Evolutionary conservation across 305 asterid genomes (phyloP).

Genomic region (Fraxinus angustifolia): DNA sequence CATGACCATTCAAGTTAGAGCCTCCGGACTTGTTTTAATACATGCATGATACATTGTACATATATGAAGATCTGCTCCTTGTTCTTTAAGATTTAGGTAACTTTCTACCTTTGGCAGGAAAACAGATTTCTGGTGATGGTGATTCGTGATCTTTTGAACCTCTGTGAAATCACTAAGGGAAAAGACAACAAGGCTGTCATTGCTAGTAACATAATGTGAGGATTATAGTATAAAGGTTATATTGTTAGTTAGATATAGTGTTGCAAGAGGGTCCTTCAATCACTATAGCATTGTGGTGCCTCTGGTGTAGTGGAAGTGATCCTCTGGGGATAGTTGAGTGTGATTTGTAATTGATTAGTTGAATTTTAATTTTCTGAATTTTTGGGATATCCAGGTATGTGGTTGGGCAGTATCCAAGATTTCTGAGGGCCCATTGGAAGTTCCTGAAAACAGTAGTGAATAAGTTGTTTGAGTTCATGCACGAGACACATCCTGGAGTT

Average conservation of each 20-base stretch:
- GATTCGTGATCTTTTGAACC: conserved; percentile 91
- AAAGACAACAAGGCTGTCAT: conserved; percentile 99
- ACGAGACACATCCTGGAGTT: conserved; percentile 99
- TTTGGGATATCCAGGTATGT: conserved; percentile 69
- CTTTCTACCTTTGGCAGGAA: conserved; percentile 54
- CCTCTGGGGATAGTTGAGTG: background rate
- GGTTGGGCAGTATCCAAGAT: conserved; percentile 98
- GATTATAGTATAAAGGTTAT: background rate
- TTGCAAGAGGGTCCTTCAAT: conserved; percentile 11
- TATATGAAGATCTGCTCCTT: background rate
- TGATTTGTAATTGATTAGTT: background rate
- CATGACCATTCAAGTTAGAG: background rate
- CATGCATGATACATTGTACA: background rate
- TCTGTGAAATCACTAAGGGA: conserved; percentile 94
- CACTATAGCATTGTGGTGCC: background rate
- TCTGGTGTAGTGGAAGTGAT: background rate
- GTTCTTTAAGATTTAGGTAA: background rate
- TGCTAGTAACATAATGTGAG: conserved; percentile 99
- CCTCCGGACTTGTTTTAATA: background rate
- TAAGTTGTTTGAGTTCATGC: conserved; percentile 99
- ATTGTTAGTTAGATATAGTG: background rate
- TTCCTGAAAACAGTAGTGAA: conserved; percentile 97
- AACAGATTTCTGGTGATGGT: conserved; percentile 98
- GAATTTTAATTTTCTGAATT: background rate
- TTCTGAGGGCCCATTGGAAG: conserved; percentile 99